Evolutionary conservation across 75 land plant genomes (phyloP).

Genomic region (Pinus tabuliformis): DNA sequence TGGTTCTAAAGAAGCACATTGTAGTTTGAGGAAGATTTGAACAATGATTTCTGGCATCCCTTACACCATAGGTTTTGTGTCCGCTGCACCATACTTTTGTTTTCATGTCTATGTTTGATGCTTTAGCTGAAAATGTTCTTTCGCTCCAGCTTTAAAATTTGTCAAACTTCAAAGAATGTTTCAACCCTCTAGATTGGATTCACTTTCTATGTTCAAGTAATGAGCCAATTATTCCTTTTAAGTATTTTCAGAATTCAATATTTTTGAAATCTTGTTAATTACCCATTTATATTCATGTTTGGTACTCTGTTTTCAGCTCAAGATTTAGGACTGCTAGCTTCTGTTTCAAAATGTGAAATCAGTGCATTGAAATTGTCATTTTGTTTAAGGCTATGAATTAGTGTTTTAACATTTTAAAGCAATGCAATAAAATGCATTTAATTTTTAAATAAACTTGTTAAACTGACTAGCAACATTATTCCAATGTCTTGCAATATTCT

Average conservation of each 20-base stretch:
- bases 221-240: neutral
- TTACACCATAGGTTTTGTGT: neutral
- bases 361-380: neutral
- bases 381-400: neutral
- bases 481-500: neutral
- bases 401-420: neutral
- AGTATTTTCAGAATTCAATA: neutral
- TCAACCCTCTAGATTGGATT: no score
- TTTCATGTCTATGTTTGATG: no score
- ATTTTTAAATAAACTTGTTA: constrained; percentile 4
- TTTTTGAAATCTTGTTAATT: neutral
- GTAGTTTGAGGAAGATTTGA: no score
- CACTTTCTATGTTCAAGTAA: no score
- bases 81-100: neutral
- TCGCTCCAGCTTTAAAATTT: no score
- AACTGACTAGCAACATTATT: neutral
- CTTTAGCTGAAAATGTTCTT: no score
- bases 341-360: neutral
- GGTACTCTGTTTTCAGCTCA: neutral
- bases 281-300: neutral
- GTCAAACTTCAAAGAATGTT: no score
- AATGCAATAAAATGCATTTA: neutral
- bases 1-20: no score
- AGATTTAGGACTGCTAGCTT: neutral
- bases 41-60: no score